phyloP scores from a whole-genome alignment of 2,329 filamentous ascomycete genomes.

The Epicoccum sorghinum region DNA sequence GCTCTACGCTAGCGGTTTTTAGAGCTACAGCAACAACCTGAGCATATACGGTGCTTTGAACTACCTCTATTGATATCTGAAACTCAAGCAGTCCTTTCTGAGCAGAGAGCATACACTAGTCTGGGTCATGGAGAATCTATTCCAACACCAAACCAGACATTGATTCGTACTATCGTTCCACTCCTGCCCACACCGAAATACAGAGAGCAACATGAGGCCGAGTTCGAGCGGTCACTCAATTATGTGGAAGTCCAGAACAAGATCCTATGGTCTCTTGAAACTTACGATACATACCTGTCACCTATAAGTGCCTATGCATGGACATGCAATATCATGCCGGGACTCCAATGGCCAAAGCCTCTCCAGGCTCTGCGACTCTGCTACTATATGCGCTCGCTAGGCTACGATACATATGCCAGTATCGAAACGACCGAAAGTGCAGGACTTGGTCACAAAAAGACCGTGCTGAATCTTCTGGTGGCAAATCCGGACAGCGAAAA shows the following conservation, averaged over 20 bases:
- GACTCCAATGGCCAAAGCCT: not conserved
- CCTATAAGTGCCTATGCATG: conserved; percentile 17
- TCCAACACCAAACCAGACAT: not conserved
- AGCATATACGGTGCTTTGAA: not conserved
- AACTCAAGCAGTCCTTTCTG: not conserved
- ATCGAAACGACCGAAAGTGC: conserved; percentile 5
- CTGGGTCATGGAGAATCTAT: too few species aligned
- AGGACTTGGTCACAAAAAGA: not conserved
- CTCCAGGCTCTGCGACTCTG: conserved; percentile 33
- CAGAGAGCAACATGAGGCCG: conserved; percentile 23
- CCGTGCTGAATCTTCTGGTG: conserved; percentile 20
- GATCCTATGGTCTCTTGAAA: conserved; percentile 21
- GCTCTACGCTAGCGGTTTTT: not conserved
- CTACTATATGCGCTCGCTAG: conserved; percentile 41
- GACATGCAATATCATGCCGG: conserved; percentile 21
- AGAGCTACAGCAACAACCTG: not conserved
- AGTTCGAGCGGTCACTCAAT: conserved; percentile 14
- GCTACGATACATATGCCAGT: conserved; percentile 29
- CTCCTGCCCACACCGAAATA: conserved; percentile 22
- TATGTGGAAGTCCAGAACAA: conserved; percentile 27
- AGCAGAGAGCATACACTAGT: too few species aligned
- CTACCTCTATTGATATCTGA: not conserved
- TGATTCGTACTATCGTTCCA: conserved; percentile 13
- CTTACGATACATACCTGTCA: conserved; percentile 21
- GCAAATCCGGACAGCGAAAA: conserved; percentile 9